Conservation (phyloP, 78 protist genomes). For the Dictyostelium capitatum region DNA sequence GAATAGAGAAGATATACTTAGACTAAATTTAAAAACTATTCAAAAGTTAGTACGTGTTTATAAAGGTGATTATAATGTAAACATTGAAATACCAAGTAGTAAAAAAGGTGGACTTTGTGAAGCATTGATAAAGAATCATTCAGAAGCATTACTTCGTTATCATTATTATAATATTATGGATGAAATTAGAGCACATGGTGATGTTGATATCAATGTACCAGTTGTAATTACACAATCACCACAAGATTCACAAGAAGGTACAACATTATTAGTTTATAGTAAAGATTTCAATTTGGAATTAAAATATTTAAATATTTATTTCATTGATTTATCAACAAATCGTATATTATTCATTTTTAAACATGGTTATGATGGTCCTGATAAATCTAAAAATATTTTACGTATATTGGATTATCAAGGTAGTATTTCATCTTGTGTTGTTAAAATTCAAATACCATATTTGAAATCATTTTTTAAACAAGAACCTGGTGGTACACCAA, state of each 20-base stretch:
- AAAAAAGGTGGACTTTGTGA: constrained; percentile 43
- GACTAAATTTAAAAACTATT: constrained; percentile 24
- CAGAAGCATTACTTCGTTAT: constrained; percentile 9
- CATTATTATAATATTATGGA: constrained; percentile 24
- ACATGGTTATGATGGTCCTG: constrained; percentile 9
- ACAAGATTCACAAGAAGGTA: constrained; percentile 1
- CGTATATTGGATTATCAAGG: constrained; percentile 37
- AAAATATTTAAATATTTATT: constrained; percentile 17
- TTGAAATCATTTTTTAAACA: not conserved
- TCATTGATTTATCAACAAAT: not conserved
- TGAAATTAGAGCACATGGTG: constrained; percentile 1
- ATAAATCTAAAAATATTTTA: constrained; percentile 11
- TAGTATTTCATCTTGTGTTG: constrained; percentile 48
- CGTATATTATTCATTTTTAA: not conserved
- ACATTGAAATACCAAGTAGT: constrained; percentile 21
- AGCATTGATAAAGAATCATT: constrained; percentile 16
- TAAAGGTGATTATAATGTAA: constrained; percentile 40
- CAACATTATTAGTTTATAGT: not conserved
- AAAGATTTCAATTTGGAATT: constrained; percentile 45
- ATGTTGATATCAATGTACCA: not conserved
- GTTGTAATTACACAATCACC: not conserved
- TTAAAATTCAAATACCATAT: constrained; percentile 17
- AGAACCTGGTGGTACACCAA: not conserved
- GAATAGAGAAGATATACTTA: constrained; percentile 13
- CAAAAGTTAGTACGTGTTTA: constrained; percentile 31